phyloP scores from a whole-genome alignment of 495 filamentous ascomycete genomes.

The Neurospora sp. region DNA sequence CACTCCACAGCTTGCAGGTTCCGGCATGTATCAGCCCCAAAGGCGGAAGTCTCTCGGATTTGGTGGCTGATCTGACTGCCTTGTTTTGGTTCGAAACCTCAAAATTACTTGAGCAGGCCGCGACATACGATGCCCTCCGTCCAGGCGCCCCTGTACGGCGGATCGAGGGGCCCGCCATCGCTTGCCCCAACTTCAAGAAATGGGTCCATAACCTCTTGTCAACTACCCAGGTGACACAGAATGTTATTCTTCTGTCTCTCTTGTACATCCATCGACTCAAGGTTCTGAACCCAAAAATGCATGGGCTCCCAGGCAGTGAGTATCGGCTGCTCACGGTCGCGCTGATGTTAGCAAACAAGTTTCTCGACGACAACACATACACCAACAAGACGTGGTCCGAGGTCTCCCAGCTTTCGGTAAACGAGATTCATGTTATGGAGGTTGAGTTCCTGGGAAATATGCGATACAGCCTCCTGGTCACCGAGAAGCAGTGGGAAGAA shows the following conservation, averaged over 20 bases:
- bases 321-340: slow-evolving; percentile 93
- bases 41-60: slow-evolving; percentile 66
- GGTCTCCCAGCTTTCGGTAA: slow-evolving; percentile 87
- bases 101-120: slow-evolving; percentile 59
- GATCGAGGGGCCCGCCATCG: slow-evolving; percentile 63
- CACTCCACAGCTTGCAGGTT: slow-evolving; percentile 55
- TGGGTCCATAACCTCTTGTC: slow-evolving; percentile 87
- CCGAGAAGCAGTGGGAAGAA: slow-evolving; percentile 69
- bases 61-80: slow-evolving; percentile 88
- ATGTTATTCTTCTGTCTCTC: slow-evolving; percentile 84
- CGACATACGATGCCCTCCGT: slow-evolving; percentile 46
- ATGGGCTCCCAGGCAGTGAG: slow-evolving; percentile 88
- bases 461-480: slow-evolving; percentile 83
- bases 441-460: slow-evolving; percentile 99
- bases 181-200: slow-evolving; percentile 72
- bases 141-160: slow-evolving; percentile 33
- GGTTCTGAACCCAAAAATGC: slow-evolving; percentile 73
- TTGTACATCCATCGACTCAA: slow-evolving; percentile 93
- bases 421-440: slow-evolving; percentile 98
- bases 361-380: slow-evolving; percentile 97
- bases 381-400: slow-evolving; percentile 99
- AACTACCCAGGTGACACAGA: slow-evolving; percentile 94
- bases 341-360: slow-evolving; percentile 98
- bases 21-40: slow-evolving; percentile 63
- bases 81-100: slow-evolving; percentile 98